Conservation (phyloP, 108 stramenopile species). For the Skeletonema costatum region DNA sequence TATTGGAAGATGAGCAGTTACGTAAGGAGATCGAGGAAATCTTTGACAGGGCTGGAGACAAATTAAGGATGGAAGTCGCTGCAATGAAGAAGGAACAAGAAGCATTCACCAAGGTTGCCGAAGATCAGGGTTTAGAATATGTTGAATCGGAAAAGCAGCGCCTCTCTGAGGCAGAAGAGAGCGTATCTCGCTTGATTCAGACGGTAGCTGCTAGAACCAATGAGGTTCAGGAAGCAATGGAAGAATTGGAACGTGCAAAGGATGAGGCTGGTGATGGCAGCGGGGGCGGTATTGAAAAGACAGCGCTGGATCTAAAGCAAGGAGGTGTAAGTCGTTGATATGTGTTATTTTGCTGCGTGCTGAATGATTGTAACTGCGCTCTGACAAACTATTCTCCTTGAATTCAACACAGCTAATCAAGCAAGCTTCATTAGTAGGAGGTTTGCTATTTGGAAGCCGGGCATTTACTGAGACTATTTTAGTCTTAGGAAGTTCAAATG, state of each 20-base stretch:
- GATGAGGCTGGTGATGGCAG: constrained; percentile 20
- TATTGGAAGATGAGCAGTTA: constrained; percentile 30
- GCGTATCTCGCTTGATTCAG: constrained; percentile 37
- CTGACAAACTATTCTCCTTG: not conserved
- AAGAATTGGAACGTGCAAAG: constrained; percentile 41
- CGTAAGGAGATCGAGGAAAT: constrained; percentile 39
- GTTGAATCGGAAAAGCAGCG: constrained; percentile 33
- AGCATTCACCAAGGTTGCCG: constrained; percentile 26
- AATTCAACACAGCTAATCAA: constrained; percentile 18
- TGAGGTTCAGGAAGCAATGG: constrained; percentile 45
- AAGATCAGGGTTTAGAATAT: constrained; percentile 29
- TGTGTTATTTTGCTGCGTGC: not conserved
- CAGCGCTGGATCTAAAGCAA: constrained; percentile 38
- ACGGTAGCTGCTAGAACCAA: constrained; percentile 37
- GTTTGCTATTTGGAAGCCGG: constrained; percentile 36
- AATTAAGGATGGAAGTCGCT: constrained; percentile 28
- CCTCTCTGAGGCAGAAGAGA: constrained; percentile 42
- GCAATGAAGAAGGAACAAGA: constrained; percentile 40
- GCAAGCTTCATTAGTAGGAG: constrained; percentile 41
- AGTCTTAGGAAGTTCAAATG: constrained; percentile 30
- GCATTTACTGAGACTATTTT: constrained; percentile 41
- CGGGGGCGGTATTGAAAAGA: constrained; percentile 27
- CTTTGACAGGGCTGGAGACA: constrained; percentile 40
- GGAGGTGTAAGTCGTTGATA: constrained; percentile 18
- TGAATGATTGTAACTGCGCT: not conserved